These are phyloP conservation scores for Aspergillus sp. DNA, from an alignment of 2,329 filamentous ascomycete genomes.

Conservation along the genomic window DNA sequence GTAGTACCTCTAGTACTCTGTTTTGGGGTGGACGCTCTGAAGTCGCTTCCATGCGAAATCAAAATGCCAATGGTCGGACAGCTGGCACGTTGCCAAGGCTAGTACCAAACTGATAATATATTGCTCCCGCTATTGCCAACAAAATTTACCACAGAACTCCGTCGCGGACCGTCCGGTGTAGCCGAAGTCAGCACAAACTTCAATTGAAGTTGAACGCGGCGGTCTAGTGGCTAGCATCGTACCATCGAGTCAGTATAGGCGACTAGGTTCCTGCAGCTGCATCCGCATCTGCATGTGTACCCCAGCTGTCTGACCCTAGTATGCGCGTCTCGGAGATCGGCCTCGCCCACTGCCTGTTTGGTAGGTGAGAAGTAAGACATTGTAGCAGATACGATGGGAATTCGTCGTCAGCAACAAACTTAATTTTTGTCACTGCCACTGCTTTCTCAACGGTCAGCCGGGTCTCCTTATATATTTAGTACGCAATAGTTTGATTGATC, in stretches of 20 bases:
- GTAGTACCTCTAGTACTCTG: not conserved
- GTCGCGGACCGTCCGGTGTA: too few relatives aligned
- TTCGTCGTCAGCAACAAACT: not conserved
- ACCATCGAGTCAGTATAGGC: not conserved
- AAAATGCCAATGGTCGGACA: not conserved
- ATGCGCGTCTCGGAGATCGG: not conserved
- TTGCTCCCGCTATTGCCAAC: not conserved
- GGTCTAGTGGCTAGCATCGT: not conserved
- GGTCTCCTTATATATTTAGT: too few relatives aligned
- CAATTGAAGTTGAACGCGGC: too few relatives aligned
- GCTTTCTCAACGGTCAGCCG: not conserved
- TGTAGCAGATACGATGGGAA: not conserved
- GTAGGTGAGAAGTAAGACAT: not conserved
- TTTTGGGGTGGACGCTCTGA: not conserved
- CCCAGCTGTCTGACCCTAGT: not conserved
- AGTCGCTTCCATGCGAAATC: not conserved
- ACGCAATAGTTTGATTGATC: too few relatives aligned
- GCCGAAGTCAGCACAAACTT: too few relatives aligned
- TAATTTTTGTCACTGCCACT: not conserved
- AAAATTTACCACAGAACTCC: too few relatives aligned
- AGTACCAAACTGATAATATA: not conserved
- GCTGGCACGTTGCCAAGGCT: not conserved
- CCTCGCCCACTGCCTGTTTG: not conserved
- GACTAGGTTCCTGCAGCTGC: not conserved
- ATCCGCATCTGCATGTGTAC: not conserved